Percentiles rank a stretch among this genome's conserved stretches.
These are phyloP conservation scores for Nitzschia sp. DNA, from an alignment of 108 stramenopile genomes.

Conservation along the genomic window DNA sequence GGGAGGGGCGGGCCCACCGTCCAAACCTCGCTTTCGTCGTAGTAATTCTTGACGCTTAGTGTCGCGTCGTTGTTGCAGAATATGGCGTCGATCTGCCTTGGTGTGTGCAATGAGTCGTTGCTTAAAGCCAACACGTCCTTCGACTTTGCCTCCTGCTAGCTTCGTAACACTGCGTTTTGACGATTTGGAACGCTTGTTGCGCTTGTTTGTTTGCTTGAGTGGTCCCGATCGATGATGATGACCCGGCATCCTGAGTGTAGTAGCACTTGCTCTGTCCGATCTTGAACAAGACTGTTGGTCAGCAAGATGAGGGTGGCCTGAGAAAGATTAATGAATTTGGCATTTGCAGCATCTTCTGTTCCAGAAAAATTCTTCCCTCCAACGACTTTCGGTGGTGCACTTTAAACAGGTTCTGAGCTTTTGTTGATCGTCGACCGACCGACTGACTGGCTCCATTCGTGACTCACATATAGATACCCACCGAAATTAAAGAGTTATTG, in stretches of 20 bases:
- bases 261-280: no score
- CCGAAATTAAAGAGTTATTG: no score
- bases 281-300: not conserved
- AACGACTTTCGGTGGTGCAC: not conserved
- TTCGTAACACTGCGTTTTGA: conserved; percentile 70
- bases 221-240: conserved; percentile 58
- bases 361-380: not conserved
- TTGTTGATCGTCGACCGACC: no score
- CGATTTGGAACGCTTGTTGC: conserved; percentile 74
- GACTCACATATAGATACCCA: no score
- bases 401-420: not conserved
- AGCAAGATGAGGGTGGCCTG: no score
- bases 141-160: conserved; percentile 66
- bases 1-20: conserved; percentile 50
- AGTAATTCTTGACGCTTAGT: conserved; percentile 45
- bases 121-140: conserved; percentile 33
- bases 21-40: conserved; percentile 49
- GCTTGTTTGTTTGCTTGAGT: conserved; percentile 77
- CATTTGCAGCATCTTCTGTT: no score
- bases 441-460: no score
- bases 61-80: conserved; percentile 62
- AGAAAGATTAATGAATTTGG: no score
- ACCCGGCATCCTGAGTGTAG: conserved; percentile 48
- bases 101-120: conserved; percentile 28
- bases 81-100: conserved; percentile 75